phyloP scores from a whole-genome alignment of 805 yeast genomes.

The Cyberlindnera meyerae region DNA sequence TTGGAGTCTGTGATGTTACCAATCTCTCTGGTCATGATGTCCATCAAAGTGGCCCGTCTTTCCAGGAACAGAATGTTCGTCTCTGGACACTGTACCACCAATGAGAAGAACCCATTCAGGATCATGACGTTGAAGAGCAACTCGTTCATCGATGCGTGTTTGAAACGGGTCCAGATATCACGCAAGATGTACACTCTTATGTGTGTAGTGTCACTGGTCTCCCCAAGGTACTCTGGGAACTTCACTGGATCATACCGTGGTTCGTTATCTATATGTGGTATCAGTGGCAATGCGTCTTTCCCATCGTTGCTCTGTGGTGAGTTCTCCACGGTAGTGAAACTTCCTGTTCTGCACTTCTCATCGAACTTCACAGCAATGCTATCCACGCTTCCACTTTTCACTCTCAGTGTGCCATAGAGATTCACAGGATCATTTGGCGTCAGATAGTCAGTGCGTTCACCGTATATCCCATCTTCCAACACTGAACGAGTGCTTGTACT shows the following conservation, averaged over 20 bases:
- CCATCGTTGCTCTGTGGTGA: too few relatives aligned
- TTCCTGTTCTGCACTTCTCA: too few relatives aligned
- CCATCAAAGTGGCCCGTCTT: constrained; percentile 17
- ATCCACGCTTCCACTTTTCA: too few relatives aligned
- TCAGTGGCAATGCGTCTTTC: too few relatives aligned
- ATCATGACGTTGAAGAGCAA: constrained; percentile 12
- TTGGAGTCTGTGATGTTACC: constrained; percentile 14
- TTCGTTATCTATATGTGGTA: constrained; percentile 8
- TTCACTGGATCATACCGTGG: constrained; percentile 10
- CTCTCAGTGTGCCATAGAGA: too few relatives aligned
- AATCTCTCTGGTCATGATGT: constrained; percentile 5
- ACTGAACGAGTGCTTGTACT: too few relatives aligned
- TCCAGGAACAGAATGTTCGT: constrained; percentile 7
- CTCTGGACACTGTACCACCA: constrained; percentile 1
- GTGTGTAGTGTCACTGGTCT: constrained; percentile 12
- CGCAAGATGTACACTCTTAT: constrained; percentile 13
- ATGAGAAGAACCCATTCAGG: constrained; percentile 6
- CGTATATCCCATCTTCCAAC: too few relatives aligned
- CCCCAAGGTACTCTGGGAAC: constrained; percentile 17
- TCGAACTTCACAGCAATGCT: too few relatives aligned
- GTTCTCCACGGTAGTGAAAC: too few relatives aligned
- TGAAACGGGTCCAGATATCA: constrained; percentile 7
- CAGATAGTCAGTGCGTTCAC: too few relatives aligned
- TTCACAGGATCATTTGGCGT: too few relatives aligned
- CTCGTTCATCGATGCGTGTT: neutral